Conservation (phyloP, 805 yeast species). For the Candida nanaspora region DNA sequence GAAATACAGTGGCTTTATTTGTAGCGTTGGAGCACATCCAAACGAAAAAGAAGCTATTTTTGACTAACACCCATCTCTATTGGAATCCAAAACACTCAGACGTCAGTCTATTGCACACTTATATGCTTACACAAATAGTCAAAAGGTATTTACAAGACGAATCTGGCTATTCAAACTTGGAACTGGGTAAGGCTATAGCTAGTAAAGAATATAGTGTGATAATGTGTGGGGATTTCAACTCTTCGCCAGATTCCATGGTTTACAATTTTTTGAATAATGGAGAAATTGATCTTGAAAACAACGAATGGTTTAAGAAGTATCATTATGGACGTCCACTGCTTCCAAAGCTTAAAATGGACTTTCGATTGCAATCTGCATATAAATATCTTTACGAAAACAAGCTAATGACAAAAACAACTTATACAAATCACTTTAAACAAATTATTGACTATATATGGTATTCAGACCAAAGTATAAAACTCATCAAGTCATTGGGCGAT, state of each 20-base stretch:
- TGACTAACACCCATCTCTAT: conserved; percentile 55
- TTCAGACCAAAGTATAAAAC: conserved; percentile 29
- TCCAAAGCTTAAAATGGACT: neutral
- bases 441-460: conserved; percentile 57
- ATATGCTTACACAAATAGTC: conserved; percentile 31
- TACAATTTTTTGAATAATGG: conserved; percentile 27
- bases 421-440: conserved; percentile 41
- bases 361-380: conserved; percentile 21
- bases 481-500: conserved; percentile 45
- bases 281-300: conserved; percentile 11
- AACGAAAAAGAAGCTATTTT: conserved; percentile 33
- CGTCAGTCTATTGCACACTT: conserved; percentile 47
- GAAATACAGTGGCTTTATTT: conserved; percentile 55
- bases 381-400: conserved; percentile 14
- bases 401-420: conserved; percentile 31
- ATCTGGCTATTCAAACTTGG: conserved; percentile 5
- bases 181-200: conserved; percentile 9
- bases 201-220: conserved; percentile 28
- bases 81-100: conserved; percentile 49
- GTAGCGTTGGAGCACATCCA: conserved; percentile 37
- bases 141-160: conserved; percentile 20
- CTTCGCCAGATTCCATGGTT: conserved; percentile 42
- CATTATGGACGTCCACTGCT: neutral
- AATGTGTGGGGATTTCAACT: conserved; percentile 53
- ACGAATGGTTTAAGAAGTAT: conserved; percentile 9